Evolutionary conservation across 768 basidiomycete species (phyloP), one percentile per base, ranked within the genome.

Genomic region (Rhizopogon sp.): DNA sequence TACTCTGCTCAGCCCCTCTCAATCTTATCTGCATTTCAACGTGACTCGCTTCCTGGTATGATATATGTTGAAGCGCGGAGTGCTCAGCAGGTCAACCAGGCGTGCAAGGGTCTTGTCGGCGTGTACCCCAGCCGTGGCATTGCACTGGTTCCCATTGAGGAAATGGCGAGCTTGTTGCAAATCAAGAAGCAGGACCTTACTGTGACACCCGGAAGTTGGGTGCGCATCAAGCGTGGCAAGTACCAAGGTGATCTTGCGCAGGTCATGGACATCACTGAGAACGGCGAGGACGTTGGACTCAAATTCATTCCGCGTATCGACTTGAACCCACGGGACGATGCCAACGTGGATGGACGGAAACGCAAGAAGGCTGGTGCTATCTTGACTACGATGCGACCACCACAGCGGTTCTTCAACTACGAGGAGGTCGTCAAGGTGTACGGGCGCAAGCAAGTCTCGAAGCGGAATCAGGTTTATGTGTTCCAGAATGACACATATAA

Each of bases 231-330:
- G 64, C 85, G 94, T 39, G 96, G 96, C 43, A 95, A 90, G 65
- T 97, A 99, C 66, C 80, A 88, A 42, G 93, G 93, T 14, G 97
- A 99, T 70, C 76, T 99, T 47, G 97, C 97, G 1, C 94, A 97
- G 67, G 92, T 99, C 49, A 78, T 96, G 72, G 95, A 97, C 66
- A 81, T 96, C 57, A 90, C 90, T 17, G 91, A 98, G 72, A 92
- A 91, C 55, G 88, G 91, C 52, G 95, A 98, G 64, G 90, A 93
- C 50, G 88, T 94, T 46, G 93, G 90, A 1, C 79, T 98, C 62
- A 89, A 92, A 67, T 93, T 97, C 66, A 83, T 99, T 56, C 97
- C 97, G n/a, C 90, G 97, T 64, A 97, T 99, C 67, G 97, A 99
- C 72, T 77, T 98, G 51, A 91, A 87, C 56, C 96, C 96, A 33